A percentile compares a stretch with the other conserved stretches of the same genome.
Evolutionary conservation across 164 flowering plant species (phyloP).

Genomic region (Echeveria elegans): DNA sequence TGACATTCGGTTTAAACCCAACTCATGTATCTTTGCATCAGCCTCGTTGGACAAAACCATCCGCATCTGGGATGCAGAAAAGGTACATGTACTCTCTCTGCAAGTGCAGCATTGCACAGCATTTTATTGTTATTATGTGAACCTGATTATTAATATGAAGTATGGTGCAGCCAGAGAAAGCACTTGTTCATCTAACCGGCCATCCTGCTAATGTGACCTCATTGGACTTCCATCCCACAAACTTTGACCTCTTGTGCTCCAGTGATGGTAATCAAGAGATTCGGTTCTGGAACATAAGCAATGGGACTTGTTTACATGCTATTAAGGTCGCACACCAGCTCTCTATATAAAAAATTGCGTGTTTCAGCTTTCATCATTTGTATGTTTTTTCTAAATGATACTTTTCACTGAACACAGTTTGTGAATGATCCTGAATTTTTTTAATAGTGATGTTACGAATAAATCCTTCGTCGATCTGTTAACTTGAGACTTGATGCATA

Average conservation of each 20-base stretch:
- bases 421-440: neutral
- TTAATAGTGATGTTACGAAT: neutral
- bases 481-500: neutral
- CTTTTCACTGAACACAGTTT: neutral
- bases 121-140: neutral
- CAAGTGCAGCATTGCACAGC: no score
- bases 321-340: neutral
- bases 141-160: neutral
- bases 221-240: neutral
- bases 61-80: conserved; percentile 18
- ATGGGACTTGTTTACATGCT: neutral
- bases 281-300: neutral
- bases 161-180: neutral
- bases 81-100: no score
- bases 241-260: neutral
- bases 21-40: conserved; percentile 18
- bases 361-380: no score
- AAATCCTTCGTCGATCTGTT: neutral
- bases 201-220: neutral
- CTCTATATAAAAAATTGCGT: no score
- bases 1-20: conserved; percentile 20
- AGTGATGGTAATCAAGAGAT: neutral
- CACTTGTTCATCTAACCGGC: neutral
- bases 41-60: conserved; percentile 21
- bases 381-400: no score